Evolutionary conservation across 2,329 filamentous ascomycete genomes (phyloP).

Genomic region (Aspergillus sclerotialis): DNA sequence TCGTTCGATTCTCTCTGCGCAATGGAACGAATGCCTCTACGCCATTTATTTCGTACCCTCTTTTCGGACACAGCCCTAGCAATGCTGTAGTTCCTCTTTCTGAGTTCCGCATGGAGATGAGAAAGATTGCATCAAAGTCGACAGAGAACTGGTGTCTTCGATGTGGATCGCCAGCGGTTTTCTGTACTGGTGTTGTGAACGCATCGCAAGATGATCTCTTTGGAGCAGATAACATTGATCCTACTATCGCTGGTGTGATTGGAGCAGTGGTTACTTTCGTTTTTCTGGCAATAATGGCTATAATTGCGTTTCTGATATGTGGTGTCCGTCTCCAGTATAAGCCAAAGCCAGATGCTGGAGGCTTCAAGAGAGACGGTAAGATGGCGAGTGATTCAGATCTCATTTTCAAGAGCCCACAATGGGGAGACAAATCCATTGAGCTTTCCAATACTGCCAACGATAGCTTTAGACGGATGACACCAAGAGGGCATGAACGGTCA

Average conservation of each 20-base stretch:
- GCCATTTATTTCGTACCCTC: slow-evolving; percentile 36
- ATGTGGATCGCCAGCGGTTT: slow-evolving; percentile 42
- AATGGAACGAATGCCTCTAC: slow-evolving; percentile 44
- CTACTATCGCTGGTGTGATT: slow-evolving; percentile 48
- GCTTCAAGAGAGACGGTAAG: slow-evolving; percentile 51
- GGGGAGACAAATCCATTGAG: slow-evolving; percentile 30
- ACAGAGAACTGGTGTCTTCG: slow-evolving; percentile 46
- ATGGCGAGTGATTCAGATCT: slow-evolving; percentile 50
- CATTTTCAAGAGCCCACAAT: slow-evolving; percentile 34
- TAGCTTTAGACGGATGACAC: slow-evolving; percentile 8
- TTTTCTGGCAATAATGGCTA: slow-evolving; percentile 37
- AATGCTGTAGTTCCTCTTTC: slow-evolving; percentile 42
- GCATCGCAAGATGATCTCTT: slow-evolving; percentile 1
- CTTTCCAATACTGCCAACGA: slow-evolving; percentile 17
- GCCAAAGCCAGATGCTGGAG: slow-evolving; percentile 38
- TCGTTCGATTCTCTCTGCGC: slow-evolving; percentile 50
- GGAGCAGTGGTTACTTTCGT: slow-evolving; percentile 48
- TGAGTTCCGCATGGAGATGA: slow-evolving; percentile 44
- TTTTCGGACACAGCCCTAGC: slow-evolving; percentile 45
- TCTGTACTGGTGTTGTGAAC: slow-evolving; percentile 42
- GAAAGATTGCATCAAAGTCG: slow-evolving; percentile 36
- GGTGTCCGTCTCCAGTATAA: slow-evolving; percentile 32
- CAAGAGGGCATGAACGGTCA: slow-evolving; percentile 44
- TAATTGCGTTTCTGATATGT: slow-evolving; percentile 34
- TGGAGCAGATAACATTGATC: slow-evolving; percentile 24